Percentiles rank a stretch among this genome's conserved stretches.
phyloP scores from a whole-genome alignment of 306 rosid genomes.

The Fragaria vesca region DNA sequence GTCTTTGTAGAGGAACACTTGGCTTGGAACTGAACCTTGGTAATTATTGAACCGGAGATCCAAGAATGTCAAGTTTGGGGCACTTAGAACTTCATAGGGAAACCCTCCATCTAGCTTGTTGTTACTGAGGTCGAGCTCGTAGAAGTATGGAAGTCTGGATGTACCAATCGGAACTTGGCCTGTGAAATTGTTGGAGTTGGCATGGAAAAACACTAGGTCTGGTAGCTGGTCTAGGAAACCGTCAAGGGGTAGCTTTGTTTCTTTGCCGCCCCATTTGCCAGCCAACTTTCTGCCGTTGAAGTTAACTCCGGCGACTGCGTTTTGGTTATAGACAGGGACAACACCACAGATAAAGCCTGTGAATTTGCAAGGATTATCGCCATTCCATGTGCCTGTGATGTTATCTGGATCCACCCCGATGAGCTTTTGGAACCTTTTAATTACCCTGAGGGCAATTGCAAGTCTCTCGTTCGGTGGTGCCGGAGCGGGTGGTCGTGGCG shows the following conservation, averaged over 20 bases:
- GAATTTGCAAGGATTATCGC: neutral
- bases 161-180: slow-evolving; percentile 19
- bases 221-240: slow-evolving; percentile 28
- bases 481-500: neutral
- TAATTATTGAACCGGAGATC: slow-evolving; percentile 66
- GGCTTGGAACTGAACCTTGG: slow-evolving; percentile 31
- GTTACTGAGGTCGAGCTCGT: slow-evolving; percentile 79
- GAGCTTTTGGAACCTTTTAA: neutral
- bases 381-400: slow-evolving; percentile 24
- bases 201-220: slow-evolving; percentile 64
- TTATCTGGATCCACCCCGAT: slow-evolving; percentile 10
- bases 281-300: slow-evolving; percentile 35
- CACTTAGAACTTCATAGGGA: slow-evolving; percentile 32
- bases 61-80: slow-evolving; percentile 38
- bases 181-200: slow-evolving; percentile 66
- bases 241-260: neutral
- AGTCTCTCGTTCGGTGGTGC: neutral
- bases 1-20: slow-evolving; percentile 33
- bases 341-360: slow-evolving; percentile 28
- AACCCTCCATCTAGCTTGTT: slow-evolving; percentile 37
- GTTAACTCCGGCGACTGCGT: slow-evolving; percentile 44
- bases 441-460: neutral
- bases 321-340: neutral
- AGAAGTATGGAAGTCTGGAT: slow-evolving; percentile 24
- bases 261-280: too few relatives aligned